Conservation (phyloP, 2,329 filamentous ascomycete genomes). For the Lasiodiplodia hormozganensis region DNA sequence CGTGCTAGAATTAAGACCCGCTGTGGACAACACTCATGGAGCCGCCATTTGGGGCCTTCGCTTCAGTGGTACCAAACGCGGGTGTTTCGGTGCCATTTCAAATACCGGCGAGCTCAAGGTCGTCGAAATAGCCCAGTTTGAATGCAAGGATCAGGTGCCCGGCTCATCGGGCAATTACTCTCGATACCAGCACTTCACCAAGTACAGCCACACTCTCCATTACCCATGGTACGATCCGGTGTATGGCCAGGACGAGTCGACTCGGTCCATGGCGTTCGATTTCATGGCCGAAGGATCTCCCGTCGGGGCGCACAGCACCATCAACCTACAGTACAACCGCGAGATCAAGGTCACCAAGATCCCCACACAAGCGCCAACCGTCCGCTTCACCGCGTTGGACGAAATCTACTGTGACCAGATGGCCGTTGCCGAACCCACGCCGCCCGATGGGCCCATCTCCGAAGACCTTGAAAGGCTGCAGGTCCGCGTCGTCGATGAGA, state of each 20-base stretch:
- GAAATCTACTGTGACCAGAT: conserved; percentile 49
- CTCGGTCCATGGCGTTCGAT: conserved; percentile 65
- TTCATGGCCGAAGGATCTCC: conserved; percentile 59
- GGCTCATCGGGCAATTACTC: conserved; percentile 36
- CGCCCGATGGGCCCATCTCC: conserved; percentile 40
- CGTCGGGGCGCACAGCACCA: conserved; percentile 56
- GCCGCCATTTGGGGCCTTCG: conserved; percentile 67
- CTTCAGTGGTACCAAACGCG: conserved; percentile 65
- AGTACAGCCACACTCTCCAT: conserved; percentile 49
- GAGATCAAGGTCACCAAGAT: conserved; percentile 58
- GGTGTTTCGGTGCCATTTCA: conserved; percentile 64
- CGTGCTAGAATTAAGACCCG: conserved; percentile 64
- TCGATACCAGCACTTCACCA: conserved; percentile 54
- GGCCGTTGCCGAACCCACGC: conserved; percentile 41
- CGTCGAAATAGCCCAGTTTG: conserved; percentile 61
- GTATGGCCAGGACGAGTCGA: conserved; percentile 52
- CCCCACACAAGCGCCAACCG: conserved; percentile 50
- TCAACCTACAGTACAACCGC: conserved; percentile 61
- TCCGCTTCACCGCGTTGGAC: conserved; percentile 52
- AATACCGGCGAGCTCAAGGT: conserved; percentile 66
- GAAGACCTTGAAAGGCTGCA: conserved; percentile 43
- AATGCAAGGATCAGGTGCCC: conserved; percentile 37
- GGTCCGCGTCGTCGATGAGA: neutral
- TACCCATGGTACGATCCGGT: conserved; percentile 55
- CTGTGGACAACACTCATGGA: conserved; percentile 56